Conservation (phyloP, 805 yeast genomes). For the Candida yuanshanica region DNA sequence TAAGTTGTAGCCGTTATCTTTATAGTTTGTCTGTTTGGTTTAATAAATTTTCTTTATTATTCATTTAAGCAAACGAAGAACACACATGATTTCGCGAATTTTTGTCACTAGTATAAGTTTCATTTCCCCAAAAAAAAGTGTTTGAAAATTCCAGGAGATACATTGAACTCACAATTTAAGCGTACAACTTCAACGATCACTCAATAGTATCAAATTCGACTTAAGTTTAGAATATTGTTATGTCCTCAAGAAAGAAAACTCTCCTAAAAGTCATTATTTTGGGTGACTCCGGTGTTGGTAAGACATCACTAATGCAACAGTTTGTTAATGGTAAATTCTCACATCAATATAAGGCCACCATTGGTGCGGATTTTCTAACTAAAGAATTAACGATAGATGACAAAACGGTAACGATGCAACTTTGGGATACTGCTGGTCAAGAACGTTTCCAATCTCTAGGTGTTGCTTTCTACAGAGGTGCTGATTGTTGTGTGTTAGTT, state of each 20-base stretch:
- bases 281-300: slow-evolving; percentile 98
- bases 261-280: slow-evolving; percentile 81
- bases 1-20: neutral
- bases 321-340: slow-evolving; percentile 92
- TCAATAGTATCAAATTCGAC: neutral
- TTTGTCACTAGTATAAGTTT: too few species aligned
- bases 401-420: slow-evolving; percentile 49
- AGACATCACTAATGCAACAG: slow-evolving; percentile 95
- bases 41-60: too few species aligned
- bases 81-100: too few species aligned
- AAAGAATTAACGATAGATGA: slow-evolving; percentile 86
- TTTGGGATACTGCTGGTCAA: slow-evolving; percentile 99
- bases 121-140: too few species aligned
- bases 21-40: too few species aligned
- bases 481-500: slow-evolving; percentile 95
- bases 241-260: slow-evolving; percentile 58
- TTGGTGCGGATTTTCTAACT: slow-evolving; percentile 94
- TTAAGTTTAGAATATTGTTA: slow-evolving; percentile 3
- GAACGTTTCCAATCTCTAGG: slow-evolving; percentile 96
- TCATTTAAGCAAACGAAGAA: too few species aligned
- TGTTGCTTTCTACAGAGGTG: slow-evolving; percentile 95
- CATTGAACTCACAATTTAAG: neutral
- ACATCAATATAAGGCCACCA: slow-evolving; percentile 95
- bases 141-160: neutral
- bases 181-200: neutral